phyloP scores from a whole-genome alignment of 345 rosid genomes.

The Theobroma cacao region DNA sequence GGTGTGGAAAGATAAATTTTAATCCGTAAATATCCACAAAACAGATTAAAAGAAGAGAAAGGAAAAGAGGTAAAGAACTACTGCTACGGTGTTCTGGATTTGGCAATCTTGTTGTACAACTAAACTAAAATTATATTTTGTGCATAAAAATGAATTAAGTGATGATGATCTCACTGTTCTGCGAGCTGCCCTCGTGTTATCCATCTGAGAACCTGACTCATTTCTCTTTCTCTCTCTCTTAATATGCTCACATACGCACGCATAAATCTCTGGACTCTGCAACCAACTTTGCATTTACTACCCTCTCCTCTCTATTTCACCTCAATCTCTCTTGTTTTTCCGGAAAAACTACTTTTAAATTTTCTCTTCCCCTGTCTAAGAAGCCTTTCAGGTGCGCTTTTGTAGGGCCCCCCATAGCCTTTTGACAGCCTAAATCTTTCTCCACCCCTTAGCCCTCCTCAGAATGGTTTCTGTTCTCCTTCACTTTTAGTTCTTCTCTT shows the following conservation, averaged over 20 bases:
- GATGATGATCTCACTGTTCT: slow-evolving; percentile 15
- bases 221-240: not conserved
- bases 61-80: too few species aligned
- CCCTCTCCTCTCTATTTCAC: not conserved
- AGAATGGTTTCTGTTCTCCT: slow-evolving; percentile 2
- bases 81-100: not conserved
- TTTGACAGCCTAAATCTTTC: not conserved
- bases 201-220: slow-evolving; percentile 3
- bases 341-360: not conserved
- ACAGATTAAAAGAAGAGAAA: not conserved
- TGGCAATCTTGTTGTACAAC: not conserved
- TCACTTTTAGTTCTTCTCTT: slow-evolving; percentile 39
- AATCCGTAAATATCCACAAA: not conserved
- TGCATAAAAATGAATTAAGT: not conserved
- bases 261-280: slow-evolving; percentile 32
- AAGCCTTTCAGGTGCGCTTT: slow-evolving; percentile 18
- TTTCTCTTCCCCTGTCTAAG: slow-evolving; percentile 8
- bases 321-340: not conserved
- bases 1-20: not conserved
- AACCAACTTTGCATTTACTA: slow-evolving; percentile 23
- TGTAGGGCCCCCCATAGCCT: slow-evolving; percentile 17
- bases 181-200: slow-evolving; percentile 14
- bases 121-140: not conserved
- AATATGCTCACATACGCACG: slow-evolving; percentile 36
- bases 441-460: not conserved